Percentiles rank a stretch among this genome's conserved stretches.
phyloP scores from a whole-genome alignment of 1,284 basidiomycete genomes.

The Exobasidium cylindrosporum region DNA sequence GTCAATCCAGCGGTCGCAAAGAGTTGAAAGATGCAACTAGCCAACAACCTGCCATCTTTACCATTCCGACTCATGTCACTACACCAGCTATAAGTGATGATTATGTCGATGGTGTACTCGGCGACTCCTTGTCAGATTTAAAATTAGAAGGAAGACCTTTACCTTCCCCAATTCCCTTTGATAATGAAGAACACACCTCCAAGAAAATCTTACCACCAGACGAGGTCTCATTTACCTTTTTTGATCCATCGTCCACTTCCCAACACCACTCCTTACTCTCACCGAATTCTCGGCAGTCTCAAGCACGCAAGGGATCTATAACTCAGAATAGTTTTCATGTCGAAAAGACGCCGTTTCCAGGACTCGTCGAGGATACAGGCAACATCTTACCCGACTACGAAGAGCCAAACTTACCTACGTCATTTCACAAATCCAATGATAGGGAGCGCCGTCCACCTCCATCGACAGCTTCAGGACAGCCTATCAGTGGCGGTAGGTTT shows the following conservation, averaged over 20 bases:
- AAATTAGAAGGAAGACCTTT: not conserved
- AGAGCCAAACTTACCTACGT: no score
- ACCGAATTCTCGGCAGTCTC: not conserved
- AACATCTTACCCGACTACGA: not conserved
- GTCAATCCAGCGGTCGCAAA: no score
- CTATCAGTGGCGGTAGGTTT: constrained; percentile 9
- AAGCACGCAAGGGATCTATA: not conserved
- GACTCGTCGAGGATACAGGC: not conserved
- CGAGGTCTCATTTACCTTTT: not conserved
- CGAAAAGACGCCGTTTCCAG: not conserved
- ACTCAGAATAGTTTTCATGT: not conserved
- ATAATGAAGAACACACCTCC: not conserved
- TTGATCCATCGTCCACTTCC: not conserved
- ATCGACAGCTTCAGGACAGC: not conserved
- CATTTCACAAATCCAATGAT: no score
- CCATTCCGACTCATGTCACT: constrained; percentile 7
- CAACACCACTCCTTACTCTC: not conserved
- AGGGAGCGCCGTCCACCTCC: not conserved
- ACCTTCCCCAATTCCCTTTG: not conserved
- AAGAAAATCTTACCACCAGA: not conserved
- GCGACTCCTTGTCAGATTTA: not conserved
- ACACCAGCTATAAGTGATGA: not conserved
- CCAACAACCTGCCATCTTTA: constrained; percentile 6
- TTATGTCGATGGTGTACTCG: not conserved
- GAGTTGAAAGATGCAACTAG: no score